Evolutionary conservation across 495 filamentous ascomycete genomes (phyloP), one percentile per base, ranked within the genome.

Genomic region (Podospora bellae-mahoneyi): DNA sequence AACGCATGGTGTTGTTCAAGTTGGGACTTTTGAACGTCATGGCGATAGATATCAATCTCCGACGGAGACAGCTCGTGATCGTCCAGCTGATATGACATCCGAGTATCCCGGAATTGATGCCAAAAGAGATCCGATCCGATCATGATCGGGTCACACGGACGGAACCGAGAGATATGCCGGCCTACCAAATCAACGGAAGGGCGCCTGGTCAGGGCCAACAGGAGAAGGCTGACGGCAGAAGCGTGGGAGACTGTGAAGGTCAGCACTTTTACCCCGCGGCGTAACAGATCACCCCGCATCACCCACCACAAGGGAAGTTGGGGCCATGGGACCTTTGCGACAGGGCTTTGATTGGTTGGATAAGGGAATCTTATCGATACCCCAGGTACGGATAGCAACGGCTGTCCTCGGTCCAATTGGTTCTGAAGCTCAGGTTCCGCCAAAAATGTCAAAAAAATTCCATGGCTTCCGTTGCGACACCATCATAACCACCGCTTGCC

Each of bases 371-470:
- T 20, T 20, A 39, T 64, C 39, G 0, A 32, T 57, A 6, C 16
- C 32, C 66, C 55, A 48, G 64, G 28, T 61, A 44, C 75, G 75
- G 69, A 61, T 77, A 75, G 23, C 57, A 5, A 18, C 75, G 75
- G 75, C 66, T 76, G 71, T 62, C 63, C 59, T 10, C 75, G 75
- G 75, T 65, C 73, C 71, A 74, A 63, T 72, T 57, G 69, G 20
- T n/a, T 32, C 48, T 63, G 1, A 10, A 48, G 39, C 27, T 32
- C 28, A 23, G 48, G 34, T 44, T 63, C 61, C 61, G 61, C 15
- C 58, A 60, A 68, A 69, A 39, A 55, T 26, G 30, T 19, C n/a
- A 57, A 23, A 54, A 26, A 56, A 18, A 60, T 72, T 68, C 72
- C 65, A 67, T 48, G 4, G 20, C 44, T 61, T 58, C 32, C 56